Conservation (phyloP, 2,329 filamentous ascomycete genomes). For the Trichoderma asperellum region DNA sequence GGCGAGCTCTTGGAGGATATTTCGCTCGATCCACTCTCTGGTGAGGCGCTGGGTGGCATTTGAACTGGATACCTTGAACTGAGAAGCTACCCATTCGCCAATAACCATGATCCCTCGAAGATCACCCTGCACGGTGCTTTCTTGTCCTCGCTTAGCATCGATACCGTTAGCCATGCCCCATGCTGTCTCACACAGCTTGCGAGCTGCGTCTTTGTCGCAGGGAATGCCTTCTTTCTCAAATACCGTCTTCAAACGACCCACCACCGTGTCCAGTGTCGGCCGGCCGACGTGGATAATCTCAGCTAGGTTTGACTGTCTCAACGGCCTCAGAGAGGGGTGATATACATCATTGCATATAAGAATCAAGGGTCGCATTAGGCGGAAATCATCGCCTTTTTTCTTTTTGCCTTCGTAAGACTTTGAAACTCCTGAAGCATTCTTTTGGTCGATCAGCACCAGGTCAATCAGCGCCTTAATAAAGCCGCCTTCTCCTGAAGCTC, state of each 20-base stretch:
- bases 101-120: conserved; percentile 84
- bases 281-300: conserved; percentile 93
- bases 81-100: conserved; percentile 81
- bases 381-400: conserved; percentile 83
- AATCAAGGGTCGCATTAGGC: conserved; percentile 83
- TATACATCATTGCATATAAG: conserved; percentile 98
- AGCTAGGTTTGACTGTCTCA: conserved; percentile 82
- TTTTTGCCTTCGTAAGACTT: conserved; percentile 40
- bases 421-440: conserved; percentile 58
- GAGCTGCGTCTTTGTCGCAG: conserved; percentile 85
- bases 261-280: conserved; percentile 83
- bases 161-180: conserved; percentile 79
- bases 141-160: conserved; percentile 69
- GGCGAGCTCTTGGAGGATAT: conserved; percentile 68
- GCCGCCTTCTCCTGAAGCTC: conserved; percentile 80
- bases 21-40: conserved; percentile 74
- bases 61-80: conserved; percentile 58
- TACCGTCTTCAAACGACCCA: conserved; percentile 76
- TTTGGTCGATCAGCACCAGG: conserved; percentile 82
- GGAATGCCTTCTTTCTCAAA: conserved; percentile 88
- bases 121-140: conserved; percentile 71
- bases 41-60: conserved; percentile 59
- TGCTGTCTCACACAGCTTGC: conserved; percentile 79
- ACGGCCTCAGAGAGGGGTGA: conserved; percentile 80
- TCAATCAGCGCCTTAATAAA: conserved; percentile 96